Evolutionary conservation across 225 moss, liverwort and hornwort species (phyloP).

Genomic region (Takakia lepidozioides): DNA sequence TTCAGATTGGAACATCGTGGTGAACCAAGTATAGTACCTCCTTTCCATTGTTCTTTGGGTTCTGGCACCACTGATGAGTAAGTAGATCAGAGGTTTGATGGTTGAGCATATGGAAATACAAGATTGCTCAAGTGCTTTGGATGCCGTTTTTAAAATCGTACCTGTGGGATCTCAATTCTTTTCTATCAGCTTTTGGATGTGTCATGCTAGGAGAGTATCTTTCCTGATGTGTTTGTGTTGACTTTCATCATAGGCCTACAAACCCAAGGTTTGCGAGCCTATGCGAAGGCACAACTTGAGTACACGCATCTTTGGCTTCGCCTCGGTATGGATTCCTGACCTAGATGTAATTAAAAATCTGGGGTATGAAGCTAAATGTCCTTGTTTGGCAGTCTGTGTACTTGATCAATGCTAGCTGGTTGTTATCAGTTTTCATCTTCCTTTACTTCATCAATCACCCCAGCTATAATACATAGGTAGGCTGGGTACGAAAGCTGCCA

Average conservation of each 20-base stretch:
- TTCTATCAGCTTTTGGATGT: no score
- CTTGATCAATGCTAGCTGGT: no score
- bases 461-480: no score
- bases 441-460: no score
- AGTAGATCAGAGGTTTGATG: neutral
- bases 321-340: conserved; percentile 32
- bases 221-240: conserved; percentile 1
- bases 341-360: no score
- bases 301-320: conserved; percentile 69
- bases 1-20: conserved; percentile 62
- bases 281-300: conserved; percentile 55
- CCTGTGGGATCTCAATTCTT: conserved; percentile 4
- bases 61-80: neutral
- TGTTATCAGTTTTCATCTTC: no score
- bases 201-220: neutral
- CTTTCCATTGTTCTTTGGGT: neutral
- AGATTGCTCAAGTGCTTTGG: neutral
- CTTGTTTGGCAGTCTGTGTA: no score
- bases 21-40: conserved; percentile 56
- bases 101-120: no score
- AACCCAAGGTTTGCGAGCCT: conserved; percentile 58
- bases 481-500: no score
- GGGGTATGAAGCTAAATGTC: no score
- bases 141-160: neutral
- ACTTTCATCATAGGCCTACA: conserved; percentile 27